Evolutionary conservation across 1,284 basidiomycete species (phyloP).

Genomic region (Ustilago cynodontis): DNA sequence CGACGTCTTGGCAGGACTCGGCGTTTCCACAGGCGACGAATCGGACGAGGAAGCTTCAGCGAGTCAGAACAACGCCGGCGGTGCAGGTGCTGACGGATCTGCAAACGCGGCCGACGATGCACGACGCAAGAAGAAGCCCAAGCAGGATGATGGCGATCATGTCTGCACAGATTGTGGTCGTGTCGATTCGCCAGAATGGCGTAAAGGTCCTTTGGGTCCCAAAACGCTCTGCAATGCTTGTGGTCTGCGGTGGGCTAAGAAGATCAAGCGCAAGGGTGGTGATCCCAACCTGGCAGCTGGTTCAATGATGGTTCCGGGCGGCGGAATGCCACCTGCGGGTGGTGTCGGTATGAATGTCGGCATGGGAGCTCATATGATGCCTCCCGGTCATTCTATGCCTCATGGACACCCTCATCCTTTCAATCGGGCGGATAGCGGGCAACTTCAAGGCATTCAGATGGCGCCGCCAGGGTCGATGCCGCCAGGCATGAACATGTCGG

Average conservation of each 20-base stretch:
- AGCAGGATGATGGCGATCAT: constrained; percentile 62
- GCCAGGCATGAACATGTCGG: constrained; percentile 32
- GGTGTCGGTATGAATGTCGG: constrained; percentile 28
- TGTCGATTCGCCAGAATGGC: constrained; percentile 68
- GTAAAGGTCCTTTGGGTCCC: constrained; percentile 66
- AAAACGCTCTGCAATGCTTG: constrained; percentile 67
- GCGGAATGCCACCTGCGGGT: constrained; percentile 28
- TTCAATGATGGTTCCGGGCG: constrained; percentile 31
- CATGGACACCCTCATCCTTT: constrained; percentile 47
- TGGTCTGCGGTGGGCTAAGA: constrained; percentile 67
- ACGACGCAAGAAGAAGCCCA: constrained; percentile 57
- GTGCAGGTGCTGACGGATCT: constrained; percentile 15
- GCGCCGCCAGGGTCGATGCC: constrained; percentile 36
- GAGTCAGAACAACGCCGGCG: constrained; percentile 12
- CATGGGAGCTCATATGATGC: constrained; percentile 40
- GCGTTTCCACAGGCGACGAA: constrained; percentile 39
- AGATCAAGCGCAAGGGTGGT: constrained; percentile 64
- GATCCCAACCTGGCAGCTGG: constrained; percentile 49
- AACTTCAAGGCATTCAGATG: constrained; percentile 40
- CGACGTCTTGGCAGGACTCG: constrained; percentile 40
- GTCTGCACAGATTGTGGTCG: constrained; percentile 67
- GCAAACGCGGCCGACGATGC: constrained; percentile 33
- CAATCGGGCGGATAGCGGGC: constrained; percentile 40
- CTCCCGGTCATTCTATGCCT: constrained; percentile 20
- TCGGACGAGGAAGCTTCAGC: constrained; percentile 43